Evolutionary conservation across 768 basidiomycete species (phyloP), one percentile per base, ranked within the genome.

Genomic region (Phylloporus rhodoxanthus): DNA sequence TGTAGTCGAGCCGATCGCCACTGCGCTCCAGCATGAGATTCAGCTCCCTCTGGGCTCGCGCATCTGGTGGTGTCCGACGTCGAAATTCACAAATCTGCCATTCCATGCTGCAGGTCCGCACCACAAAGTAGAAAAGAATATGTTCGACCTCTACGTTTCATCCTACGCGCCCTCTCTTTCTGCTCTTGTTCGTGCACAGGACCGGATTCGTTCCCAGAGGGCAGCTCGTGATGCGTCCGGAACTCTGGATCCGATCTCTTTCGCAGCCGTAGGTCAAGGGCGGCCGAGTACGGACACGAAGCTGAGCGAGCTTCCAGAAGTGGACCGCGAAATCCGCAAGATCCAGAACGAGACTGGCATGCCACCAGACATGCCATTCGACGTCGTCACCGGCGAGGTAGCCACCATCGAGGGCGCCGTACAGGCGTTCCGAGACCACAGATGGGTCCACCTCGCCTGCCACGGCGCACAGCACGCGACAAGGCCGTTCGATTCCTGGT

Each of bases 41-140:
- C 26, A 47, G 15, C 36, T 47, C 0, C 45, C 36, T 1, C 11
- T 3, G 6, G 34, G 36, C 26, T 47, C 45, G 8, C 45, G 45
- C 2, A 29, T 47, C 25, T 47, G 45, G 45, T 47, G 45, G 45
- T 47, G 45, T 8, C 45, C 45, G 5, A 29, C 45, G 25, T 36
- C 45, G 11, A 38, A 19, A 9, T 47, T 47, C 26, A 38, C 45
- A 17, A 5, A 3, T 1, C 19, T 37, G 19, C 37, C 37, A 1
- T 5, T 38, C 19, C 37, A 38, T 38, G 37, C 20, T 5, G 45
- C 45, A 6, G 45, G 45, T 19, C 45, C 37, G 0, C 37, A 47
- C n/a, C 36, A 21, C 2, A 32, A 19, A 11, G 3, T 5, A 0
- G 0, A 13, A 28, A 37, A 38, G 17, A 47, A 38, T 11, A 17